Base-by-base conservation (phyloP, 2,329 filamentous ascomycete species). In the Lizonia empirigonia region DNA sequence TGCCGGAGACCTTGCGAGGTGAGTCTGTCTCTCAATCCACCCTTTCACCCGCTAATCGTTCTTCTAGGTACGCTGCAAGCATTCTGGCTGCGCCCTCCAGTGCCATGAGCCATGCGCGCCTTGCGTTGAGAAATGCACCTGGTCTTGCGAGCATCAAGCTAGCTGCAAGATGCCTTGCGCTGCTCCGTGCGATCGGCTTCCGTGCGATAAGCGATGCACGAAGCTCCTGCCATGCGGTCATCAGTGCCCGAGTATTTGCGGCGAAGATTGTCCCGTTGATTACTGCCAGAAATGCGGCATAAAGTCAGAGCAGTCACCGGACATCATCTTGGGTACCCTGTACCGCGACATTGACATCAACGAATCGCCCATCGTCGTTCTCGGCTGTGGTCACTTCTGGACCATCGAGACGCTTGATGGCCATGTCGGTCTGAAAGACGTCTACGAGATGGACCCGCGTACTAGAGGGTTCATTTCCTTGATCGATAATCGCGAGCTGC, bases 111-210 rank as follows among this genome's bases (percentile, higher is more conserved):
- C 72, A 38, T 70, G 69, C 20, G 57, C 63, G 1, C 67, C 68
- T 3, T 77, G 74, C 29, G 36, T 63, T 2, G 64, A 73, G 23
- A 47, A 38, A 23, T 77, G 73, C 23, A 47, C 58, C 1, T 73
- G 71, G 60, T 37, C 53, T 7, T 77, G 74, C 37, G 58, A 62
- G 18, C 74, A 77, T 44, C 55, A 61, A 38, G 60, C 59, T 23
- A 7, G 38, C 5, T 76, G 74, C 38, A 61, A 58, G 0, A 69
- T 74, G 58, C 71, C 67, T 3, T 76, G 74, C 45, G 62, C 70
- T 2, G 64, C 62, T 3, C 68, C 68, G 0, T 73, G 67, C 37
- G 60, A 66, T 30, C 38, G 63, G 4, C 50, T 73, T 2, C 70
- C 70, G 2, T 73, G 69, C 45, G 44, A 65, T 16, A 37, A 61